Percentiles rank a stretch among this genome's conserved stretches.
phyloP scores from a whole-genome alignment of 495 filamentous ascomycete genomes.

The Penicillium longicatenatum region DNA sequence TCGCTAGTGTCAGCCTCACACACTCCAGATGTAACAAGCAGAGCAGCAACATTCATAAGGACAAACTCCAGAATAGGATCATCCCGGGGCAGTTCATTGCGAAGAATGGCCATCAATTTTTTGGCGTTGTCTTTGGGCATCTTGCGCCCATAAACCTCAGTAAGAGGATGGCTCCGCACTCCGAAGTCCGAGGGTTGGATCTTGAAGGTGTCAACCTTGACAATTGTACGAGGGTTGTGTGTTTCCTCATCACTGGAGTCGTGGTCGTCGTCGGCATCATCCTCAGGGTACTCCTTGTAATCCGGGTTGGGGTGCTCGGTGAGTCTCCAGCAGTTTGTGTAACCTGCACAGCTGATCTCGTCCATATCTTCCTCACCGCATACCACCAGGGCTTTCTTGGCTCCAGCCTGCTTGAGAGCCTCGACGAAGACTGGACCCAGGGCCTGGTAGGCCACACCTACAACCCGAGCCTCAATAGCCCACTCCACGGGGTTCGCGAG shows the following conservation, averaged over 20 bases:
- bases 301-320: conserved; percentile 53
- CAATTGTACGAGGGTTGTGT: conserved; percentile 39
- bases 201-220: conserved; percentile 71
- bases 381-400: conserved; percentile 82
- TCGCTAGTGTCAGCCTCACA: conserved; percentile 77
- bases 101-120: conserved; percentile 76
- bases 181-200: conserved; percentile 84
- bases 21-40: conserved; percentile 81
- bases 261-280: conserved; percentile 31
- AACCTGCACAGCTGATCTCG: conserved; percentile 87
- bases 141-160: conserved; percentile 78
- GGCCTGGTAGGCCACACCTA: conserved; percentile 85
- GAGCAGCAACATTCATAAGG: conserved; percentile 85
- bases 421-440: conserved; percentile 87
- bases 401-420: conserved; percentile 74
- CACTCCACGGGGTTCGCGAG: conserved; percentile 84
- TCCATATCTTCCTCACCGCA: conserved; percentile 95
- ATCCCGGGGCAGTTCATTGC: conserved; percentile 67
- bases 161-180: conserved; percentile 70
- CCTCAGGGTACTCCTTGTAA: conserved; percentile 28
- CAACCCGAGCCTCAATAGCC: conserved; percentile 81
- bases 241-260: conserved; percentile 32
- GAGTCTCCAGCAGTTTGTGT: conserved; percentile 85
- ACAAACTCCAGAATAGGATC: conserved; percentile 93
- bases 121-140: conserved; percentile 81